Evolutionary conservation across 1,139 yeast genomes (phyloP).

Genomic region (Hyphopichia khmerensis): DNA sequence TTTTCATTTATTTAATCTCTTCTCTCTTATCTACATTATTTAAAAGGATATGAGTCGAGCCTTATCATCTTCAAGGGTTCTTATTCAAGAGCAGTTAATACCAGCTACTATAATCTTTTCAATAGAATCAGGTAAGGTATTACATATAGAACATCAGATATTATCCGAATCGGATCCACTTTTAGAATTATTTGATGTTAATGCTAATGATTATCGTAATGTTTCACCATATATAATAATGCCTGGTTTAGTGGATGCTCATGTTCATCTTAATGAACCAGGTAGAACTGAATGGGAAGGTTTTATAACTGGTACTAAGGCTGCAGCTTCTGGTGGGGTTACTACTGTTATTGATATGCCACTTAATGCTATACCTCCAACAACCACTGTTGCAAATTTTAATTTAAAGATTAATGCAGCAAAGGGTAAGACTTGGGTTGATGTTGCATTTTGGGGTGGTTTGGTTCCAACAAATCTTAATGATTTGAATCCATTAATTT

Average conservation of each 20-base stretch:
- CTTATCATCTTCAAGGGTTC: constrained; percentile 63
- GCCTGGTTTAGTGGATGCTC: constrained; percentile 93
- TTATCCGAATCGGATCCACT: constrained; percentile 36
- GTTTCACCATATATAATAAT: constrained; percentile 67
- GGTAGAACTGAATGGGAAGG: constrained; percentile 98
- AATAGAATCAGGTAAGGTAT: constrained; percentile 61
- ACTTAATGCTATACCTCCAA: constrained; percentile 91
- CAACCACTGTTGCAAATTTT: constrained; percentile 79
- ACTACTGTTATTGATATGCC: constrained; percentile 98
- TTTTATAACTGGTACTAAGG: constrained; percentile 85
- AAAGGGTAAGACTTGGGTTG: constrained; percentile 81
- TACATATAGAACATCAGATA: constrained; percentile 43
- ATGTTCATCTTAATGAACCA: constrained; percentile 91
- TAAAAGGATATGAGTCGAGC: constrained; percentile 29
- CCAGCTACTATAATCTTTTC: constrained; percentile 75
- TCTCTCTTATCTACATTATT: background rate
- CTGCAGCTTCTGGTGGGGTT: constrained; percentile 94
- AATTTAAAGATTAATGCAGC: constrained; percentile 77
- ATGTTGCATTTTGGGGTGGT: constrained; percentile 97
- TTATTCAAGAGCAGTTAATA: constrained; percentile 46
- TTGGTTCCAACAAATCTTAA: constrained; percentile 73
- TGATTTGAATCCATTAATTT: constrained; percentile 69
- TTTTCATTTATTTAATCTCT: background rate
- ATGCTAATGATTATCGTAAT: constrained; percentile 42
- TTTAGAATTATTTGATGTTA: constrained; percentile 41